Conservation (phyloP, 140 eudicot genomes). For the Ambrosia hybrid region DNA sequence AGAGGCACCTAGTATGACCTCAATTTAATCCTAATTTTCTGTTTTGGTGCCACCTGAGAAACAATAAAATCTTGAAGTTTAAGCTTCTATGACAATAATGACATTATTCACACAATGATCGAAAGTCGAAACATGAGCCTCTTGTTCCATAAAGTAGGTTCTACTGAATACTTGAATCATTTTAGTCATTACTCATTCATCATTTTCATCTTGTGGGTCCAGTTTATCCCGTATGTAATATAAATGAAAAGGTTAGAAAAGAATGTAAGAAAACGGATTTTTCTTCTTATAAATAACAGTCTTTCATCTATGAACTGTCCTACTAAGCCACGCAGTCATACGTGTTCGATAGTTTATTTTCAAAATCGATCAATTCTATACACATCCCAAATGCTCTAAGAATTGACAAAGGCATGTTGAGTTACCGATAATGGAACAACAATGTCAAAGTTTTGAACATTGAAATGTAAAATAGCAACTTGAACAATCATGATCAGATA, state of each 20-base stretch:
- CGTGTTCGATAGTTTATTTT: too few species aligned
- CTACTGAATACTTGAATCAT: neutral
- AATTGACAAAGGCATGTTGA: conserved; percentile 5
- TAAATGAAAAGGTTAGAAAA: too few species aligned
- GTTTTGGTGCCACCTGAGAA: conserved; percentile 74
- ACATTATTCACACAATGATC: neutral
- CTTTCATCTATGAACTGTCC: neutral
- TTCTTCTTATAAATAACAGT: neutral
- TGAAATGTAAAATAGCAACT: neutral
- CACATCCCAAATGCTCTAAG: conserved; percentile 10
- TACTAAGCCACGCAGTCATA: neutral
- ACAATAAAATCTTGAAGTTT: neutral
- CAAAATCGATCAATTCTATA: neutral
- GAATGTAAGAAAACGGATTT: neutral
- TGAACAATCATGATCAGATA: neutral
- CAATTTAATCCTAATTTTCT: conserved; percentile 77
- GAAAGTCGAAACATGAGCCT: neutral
- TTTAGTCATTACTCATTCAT: neutral
- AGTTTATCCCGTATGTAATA: too few species aligned
- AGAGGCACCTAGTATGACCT: conserved; percentile 88
- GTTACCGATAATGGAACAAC: neutral
- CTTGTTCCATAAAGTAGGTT: neutral
- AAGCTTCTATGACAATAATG: neutral
- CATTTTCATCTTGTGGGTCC: neutral
- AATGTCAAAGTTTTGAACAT: neutral